Evolutionary conservation across 2,329 filamentous ascomycete species (phyloP), one percentile per base, ranked within the genome.

Genomic region (Plectosphaerella plurivora): DNA sequence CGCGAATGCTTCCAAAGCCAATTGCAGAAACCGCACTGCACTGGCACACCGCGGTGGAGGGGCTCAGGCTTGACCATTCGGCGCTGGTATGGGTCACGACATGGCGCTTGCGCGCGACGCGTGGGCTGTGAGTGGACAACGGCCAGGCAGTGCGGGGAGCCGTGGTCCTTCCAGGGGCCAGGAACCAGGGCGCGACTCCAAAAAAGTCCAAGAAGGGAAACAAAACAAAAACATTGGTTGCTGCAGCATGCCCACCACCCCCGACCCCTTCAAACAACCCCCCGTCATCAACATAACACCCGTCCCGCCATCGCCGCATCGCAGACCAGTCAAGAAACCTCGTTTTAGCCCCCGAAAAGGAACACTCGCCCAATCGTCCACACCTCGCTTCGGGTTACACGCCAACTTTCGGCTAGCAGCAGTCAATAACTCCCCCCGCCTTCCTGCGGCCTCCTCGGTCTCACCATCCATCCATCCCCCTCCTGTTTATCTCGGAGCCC

Each of bases 181-280:
- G 8, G 47, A 24, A 4, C n/a, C 35, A 22, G 39, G 37, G 39
- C 48, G 48, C 48, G 48, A 44, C 48, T 22, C 25, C 44, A 18
- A 46, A 46, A 46, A 46, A 25, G 44, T 46, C 25, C 25, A 14
- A 15, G 16, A 44, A 44, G 41, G 41, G 41, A 37, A 58, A 61
- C 50, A 60, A 61, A 63, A 64, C 57, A 59, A 58, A 61, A 61
- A 62, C 60, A 62, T 49, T 47, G 53, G 62, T 65, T 65, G 62
- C 62, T 44, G n/a, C n/a, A 18, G 41, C 41, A 44, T 12, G 41
- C 41, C 41, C 41, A 20, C 16, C 22, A 22, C 22, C 22, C 11
- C 41, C n/a, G 18, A 20, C 41, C 22, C 37, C 41, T 44, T 33
- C 28, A 33, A 33, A 33, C 28, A 33, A 33, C 28, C 28, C 28